A percentile compares a stretch with the other conserved stretches of the same genome.
phyloP scores from a whole-genome alignment of 371 early-diverging fungal species.

The Mortierella sp. region DNA sequence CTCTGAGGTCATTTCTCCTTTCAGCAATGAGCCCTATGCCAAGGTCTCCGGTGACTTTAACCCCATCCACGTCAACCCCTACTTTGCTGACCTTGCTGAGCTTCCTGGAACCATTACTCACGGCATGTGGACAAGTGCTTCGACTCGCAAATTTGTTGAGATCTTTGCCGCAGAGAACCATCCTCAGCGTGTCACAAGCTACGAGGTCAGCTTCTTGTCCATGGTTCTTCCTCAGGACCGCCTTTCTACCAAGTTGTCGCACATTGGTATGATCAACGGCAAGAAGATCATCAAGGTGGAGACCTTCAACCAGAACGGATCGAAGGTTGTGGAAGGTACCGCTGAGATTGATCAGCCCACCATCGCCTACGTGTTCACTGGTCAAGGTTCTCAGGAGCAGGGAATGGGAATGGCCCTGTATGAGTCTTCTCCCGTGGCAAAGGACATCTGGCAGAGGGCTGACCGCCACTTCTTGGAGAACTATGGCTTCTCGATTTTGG shows the following conservation, averaged over 20 bases:
- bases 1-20: slow-evolving; percentile 83
- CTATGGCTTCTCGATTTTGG: slow-evolving; percentile 93
- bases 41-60: slow-evolving; percentile 92
- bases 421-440: slow-evolving; percentile 83
- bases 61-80: slow-evolving; percentile 97
- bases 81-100: slow-evolving; percentile 92
- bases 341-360: slow-evolving; percentile 95
- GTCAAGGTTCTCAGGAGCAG: slow-evolving; percentile 95
- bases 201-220: slow-evolving; percentile 82
- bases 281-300: slow-evolving; percentile 94
- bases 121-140: slow-evolving; percentile 98
- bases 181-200: slow-evolving; percentile 86
- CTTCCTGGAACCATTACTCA: slow-evolving; percentile 97
- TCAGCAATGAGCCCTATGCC: slow-evolving; percentile 90
- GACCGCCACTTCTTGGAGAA: slow-evolving; percentile 87
- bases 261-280: slow-evolving; percentile 97
- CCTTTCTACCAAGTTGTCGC: slow-evolving; percentile 89
- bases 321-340: slow-evolving; percentile 89
- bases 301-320: slow-evolving; percentile 89
- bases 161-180: slow-evolving; percentile 95
- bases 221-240: slow-evolving; percentile 92
- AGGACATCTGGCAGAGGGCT: slow-evolving; percentile 93
- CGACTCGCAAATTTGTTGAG: slow-evolving; percentile 96
- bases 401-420: slow-evolving; percentile 98
- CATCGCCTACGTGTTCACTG: slow-evolving; percentile 95